These are phyloP conservation scores for Calocera cornea DNA, from an alignment of 768 basidiomycete genomes.

Conservation along the genomic window DNA sequence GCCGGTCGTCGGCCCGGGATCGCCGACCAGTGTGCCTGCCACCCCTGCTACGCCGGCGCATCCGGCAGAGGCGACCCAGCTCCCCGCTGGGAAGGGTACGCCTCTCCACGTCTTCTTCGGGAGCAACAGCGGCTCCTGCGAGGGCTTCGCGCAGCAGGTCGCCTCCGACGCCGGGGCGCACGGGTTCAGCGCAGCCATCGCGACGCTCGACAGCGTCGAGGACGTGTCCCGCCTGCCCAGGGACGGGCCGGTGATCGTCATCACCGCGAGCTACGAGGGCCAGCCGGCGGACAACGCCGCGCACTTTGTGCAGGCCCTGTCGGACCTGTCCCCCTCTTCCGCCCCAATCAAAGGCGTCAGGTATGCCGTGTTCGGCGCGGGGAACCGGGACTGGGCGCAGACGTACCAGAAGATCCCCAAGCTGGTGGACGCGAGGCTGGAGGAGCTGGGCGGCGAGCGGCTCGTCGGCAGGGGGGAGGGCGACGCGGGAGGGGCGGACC, in stretches of 20 bases:
- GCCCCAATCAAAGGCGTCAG: conserved; percentile 22
- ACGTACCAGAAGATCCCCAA: conserved; percentile 37
- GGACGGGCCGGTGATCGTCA: conserved; percentile 34
- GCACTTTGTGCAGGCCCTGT: conserved; percentile 33
- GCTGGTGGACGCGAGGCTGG: conserved; percentile 29
- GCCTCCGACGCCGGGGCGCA: conserved; percentile 28
- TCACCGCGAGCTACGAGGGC: conserved; percentile 40
- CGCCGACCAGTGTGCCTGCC: neutral
- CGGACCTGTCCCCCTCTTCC: conserved; percentile 20
- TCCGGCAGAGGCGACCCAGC: neutral
- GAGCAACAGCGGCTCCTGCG: conserved; percentile 37
- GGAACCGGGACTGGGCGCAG: conserved; percentile 36
- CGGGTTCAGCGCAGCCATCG: conserved; percentile 30
- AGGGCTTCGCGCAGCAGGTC: conserved; percentile 36
- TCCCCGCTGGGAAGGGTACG: conserved; percentile 11
- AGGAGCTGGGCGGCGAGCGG: conserved; percentile 26
- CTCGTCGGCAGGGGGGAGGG: conserved; percentile 30
- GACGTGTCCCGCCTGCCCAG: conserved; percentile 19
- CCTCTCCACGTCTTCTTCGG: conserved; percentile 33
- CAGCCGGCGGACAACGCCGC: conserved; percentile 37
- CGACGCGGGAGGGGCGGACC: conserved; percentile 31
- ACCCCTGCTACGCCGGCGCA: neutral
- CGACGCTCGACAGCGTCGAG: conserved; percentile 30
- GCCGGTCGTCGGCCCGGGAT: conserved; percentile 4
- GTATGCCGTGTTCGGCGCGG: conserved; percentile 39